Evolutionary conservation across 306 rosid species (phyloP).

Genomic region (Hippophae rhamnoides): DNA sequence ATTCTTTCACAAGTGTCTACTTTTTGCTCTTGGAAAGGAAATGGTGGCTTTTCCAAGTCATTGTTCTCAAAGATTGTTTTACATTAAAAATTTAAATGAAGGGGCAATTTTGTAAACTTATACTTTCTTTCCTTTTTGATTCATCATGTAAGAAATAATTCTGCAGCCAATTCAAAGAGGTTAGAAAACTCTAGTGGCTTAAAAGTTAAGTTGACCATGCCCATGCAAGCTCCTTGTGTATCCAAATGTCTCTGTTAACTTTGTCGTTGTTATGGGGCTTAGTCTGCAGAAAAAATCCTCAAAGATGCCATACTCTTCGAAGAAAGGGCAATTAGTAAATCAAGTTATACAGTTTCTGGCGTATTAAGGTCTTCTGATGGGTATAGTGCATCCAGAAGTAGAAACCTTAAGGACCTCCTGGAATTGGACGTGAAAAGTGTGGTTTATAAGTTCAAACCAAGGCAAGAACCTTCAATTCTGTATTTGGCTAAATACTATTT

Average conservation of each 20-base stretch:
- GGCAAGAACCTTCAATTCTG: conserved; percentile 32
- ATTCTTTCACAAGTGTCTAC: no score
- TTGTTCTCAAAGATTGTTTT: no score
- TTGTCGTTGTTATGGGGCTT: conserved; percentile 36
- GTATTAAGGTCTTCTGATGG: conserved; percentile 58
- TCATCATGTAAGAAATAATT: no score
- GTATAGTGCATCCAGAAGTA: conserved; percentile 40
- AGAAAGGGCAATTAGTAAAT: conserved; percentile 37
- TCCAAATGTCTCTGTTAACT: not conserved
- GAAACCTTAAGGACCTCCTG: conserved; percentile 52
- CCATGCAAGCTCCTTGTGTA: no score
- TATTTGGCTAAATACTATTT: not conserved
- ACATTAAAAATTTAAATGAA: no score
- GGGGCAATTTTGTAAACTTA: no score
- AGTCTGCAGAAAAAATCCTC: conserved; percentile 50
- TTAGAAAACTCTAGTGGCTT: no score
- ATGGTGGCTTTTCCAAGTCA: no score
- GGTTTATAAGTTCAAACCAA: conserved; percentile 52
- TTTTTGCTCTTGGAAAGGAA: no score
- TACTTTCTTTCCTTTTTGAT: no score
- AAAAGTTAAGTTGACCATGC: no score
- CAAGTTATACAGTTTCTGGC: conserved; percentile 58
- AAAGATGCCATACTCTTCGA: conserved; percentile 51
- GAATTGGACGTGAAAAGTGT: conserved; percentile 36
- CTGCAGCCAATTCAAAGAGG: no score